These are phyloP conservation scores for Mucor circinelloides DNA, from an alignment of 371 early-diverging fungal species.

Conservation along the genomic window DNA sequence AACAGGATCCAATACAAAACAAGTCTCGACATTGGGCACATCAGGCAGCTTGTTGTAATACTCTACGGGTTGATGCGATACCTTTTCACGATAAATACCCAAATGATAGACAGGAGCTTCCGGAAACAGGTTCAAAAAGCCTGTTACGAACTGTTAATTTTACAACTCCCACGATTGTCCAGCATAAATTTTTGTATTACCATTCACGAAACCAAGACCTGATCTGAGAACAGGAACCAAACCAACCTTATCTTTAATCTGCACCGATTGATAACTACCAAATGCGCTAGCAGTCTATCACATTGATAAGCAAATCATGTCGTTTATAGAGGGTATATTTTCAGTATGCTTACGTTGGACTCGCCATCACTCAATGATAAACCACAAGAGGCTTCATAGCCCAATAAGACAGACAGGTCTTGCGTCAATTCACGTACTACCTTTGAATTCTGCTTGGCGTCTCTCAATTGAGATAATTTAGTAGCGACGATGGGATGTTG, in stretches of 20 bases:
- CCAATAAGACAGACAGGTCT: constrained; percentile 66
- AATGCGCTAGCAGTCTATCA: constrained; percentile 38
- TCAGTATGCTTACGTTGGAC: not conserved
- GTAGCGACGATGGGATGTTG: constrained; percentile 72
- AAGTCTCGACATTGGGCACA: constrained; percentile 66
- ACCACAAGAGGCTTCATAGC: constrained; percentile 69
- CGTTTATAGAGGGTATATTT: not conserved
- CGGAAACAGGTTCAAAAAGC: constrained; percentile 71
- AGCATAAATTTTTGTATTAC: constrained; percentile 34
- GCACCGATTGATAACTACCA: constrained; percentile 50
- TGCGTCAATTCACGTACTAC: constrained; percentile 68
- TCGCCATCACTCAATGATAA: constrained; percentile 22
- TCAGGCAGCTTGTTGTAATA: constrained; percentile 91
- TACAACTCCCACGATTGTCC: not conserved
- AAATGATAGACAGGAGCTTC: constrained; percentile 78
- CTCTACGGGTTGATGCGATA: constrained; percentile 86
- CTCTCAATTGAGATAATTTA: constrained; percentile 75
- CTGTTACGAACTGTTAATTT: constrained; percentile 27
- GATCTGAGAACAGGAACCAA: constrained; percentile 87
- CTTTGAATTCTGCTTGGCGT: constrained; percentile 57
- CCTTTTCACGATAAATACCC: constrained; percentile 83
- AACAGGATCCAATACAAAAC: constrained; percentile 83
- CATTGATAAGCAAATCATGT: not conserved
- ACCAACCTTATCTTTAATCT: constrained; percentile 61
- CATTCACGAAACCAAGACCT: constrained; percentile 74